These are phyloP conservation scores for Microbotryomycetes sp. DNA, from an alignment of 1,284 basidiomycete genomes.

Conservation along the genomic window DNA sequence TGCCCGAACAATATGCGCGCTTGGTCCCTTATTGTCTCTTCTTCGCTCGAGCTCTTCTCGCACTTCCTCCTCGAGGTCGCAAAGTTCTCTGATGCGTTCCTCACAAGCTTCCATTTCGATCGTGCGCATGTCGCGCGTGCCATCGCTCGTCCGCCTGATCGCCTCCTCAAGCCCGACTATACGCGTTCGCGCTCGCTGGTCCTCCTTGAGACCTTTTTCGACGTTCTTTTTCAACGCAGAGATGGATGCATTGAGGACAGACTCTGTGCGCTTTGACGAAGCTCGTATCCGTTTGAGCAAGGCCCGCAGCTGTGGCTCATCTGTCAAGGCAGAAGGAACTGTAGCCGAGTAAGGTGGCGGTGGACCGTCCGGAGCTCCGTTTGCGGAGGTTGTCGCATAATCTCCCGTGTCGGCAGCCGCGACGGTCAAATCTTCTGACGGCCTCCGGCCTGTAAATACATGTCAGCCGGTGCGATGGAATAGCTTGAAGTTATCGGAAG, in stretches of 20 bases:
- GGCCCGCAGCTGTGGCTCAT: conserved; percentile 20
- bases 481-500: too few species aligned
- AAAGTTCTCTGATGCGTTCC: conserved; percentile 2
- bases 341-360: conserved; percentile 26
- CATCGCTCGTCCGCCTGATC: conserved; percentile 19
- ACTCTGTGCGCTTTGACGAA: conserved; percentile 18
- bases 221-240: conserved; percentile 16
- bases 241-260: conserved; percentile 15
- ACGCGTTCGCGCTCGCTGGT: conserved; percentile 27
- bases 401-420: background rate
- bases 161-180: conserved; percentile 27
- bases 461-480: background rate
- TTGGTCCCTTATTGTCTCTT: background rate
- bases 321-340: background rate
- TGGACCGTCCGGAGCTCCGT: conserved; percentile 15
- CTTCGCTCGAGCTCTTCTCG: background rate
- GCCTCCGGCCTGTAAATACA: background rate
- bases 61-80: conserved; percentile 12
- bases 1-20: background rate
- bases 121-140: conserved; percentile 3
- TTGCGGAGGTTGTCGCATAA: background rate
- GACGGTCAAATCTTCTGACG: background rate
- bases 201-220: conserved; percentile 31
- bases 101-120: conserved; percentile 6
- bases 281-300: conserved; percentile 20